Percentiles rank a stretch among this genome's conserved stretches.
phyloP scores from a whole-genome alignment of 805 yeast species.

The Cyberlindnera euphorbiiphila region DNA sequence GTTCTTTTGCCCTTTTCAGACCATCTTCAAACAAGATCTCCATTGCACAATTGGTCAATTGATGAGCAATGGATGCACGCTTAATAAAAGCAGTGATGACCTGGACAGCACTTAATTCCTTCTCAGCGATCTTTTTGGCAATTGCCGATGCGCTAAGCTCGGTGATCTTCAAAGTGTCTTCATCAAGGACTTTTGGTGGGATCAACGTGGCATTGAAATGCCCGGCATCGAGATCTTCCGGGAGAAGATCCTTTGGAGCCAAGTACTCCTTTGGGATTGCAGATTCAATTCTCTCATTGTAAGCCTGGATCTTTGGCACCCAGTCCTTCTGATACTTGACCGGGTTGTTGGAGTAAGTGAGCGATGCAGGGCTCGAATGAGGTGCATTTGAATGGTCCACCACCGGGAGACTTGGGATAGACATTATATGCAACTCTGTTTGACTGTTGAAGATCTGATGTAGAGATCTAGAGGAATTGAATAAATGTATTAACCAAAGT shows the following conservation, averaged over 20 bases:
- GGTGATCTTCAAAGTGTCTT: slow-evolving; percentile 16
- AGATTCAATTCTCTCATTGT: slow-evolving; percentile 17
- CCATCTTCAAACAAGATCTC: slow-evolving; percentile 65
- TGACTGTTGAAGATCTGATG: not conserved
- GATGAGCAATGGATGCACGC: slow-evolving; percentile 49
- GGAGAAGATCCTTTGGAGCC: slow-evolving; percentile 20
- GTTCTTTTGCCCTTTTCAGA: slow-evolving; percentile 46
- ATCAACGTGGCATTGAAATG: slow-evolving; percentile 24
- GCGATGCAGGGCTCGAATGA: not conserved
- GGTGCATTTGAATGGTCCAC: slow-evolving; percentile 18
- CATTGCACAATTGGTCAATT: slow-evolving; percentile 52
- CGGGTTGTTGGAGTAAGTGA: slow-evolving; percentile 17
- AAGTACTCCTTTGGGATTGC: slow-evolving; percentile 26
- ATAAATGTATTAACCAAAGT: too few relatives aligned
- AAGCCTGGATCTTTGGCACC: slow-evolving; percentile 26
- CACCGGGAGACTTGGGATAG: slow-evolving; percentile 4
- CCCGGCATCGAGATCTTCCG: slow-evolving; percentile 21
- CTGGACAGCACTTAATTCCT: slow-evolving; percentile 36
- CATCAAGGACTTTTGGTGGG: slow-evolving; percentile 23
- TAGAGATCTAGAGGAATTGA: too few relatives aligned
- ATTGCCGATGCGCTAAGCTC: slow-evolving; percentile 13
- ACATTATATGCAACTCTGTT: not conserved
- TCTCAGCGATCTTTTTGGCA: slow-evolving; percentile 12
- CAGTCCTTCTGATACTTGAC: slow-evolving; percentile 18
- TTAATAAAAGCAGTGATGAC: slow-evolving; percentile 54